Base-by-base conservation (phyloP, 2,329 filamentous ascomycete genomes). In the Penicillium brasilianum region DNA sequence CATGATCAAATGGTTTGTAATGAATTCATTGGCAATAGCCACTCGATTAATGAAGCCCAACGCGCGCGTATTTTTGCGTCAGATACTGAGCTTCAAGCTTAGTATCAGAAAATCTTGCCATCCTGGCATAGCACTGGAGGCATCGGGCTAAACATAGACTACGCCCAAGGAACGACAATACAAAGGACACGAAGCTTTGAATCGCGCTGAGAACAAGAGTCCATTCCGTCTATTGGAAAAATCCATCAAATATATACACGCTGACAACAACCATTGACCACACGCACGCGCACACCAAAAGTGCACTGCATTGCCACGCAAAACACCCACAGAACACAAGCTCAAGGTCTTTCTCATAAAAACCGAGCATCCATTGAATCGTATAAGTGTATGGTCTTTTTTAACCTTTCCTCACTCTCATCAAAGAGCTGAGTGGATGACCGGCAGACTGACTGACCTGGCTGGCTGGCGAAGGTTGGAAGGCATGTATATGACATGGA, bases 171-270 rank as follows among this genome's bases (percentile, higher is more conserved):
- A 28, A 28, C 25, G 3, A 28, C 25, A 28, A 3, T 28, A 28
- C 25, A 28, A 28, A 6, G 3, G 6, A 28, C 25, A 28, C 25
- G 25, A 28, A 28, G 32, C 32, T 10, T 41, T 9, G n/a, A 37
- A 37, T 37, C 18, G 72, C 73, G 74, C 71, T 60, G 55, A 52
- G 41, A 57, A 63, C 59, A 64, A 58, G 57, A 60, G 57, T 67
- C 66, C 67, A 70, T 73, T 72, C 67, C 71, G 69, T 74, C 71
- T 74, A 73, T 72, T 64, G 62, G 64, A 65, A 62, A 62, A 62
- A 65, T 65, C 68, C 66, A 58, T 52, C 50, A 66, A 69, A 71
- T 73, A 69, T 73, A 69, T 68, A 69, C 67, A 69, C 57, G 57
- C 55, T 62, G 60, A 46, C 59, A 50, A 32, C 62, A 64, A 62